A percentile compares a stretch with the other conserved stretches of the same genome.
phyloP scores from a whole-genome alignment of 225 moss, liverwort and hornwort species.

The Asterella californica region DNA sequence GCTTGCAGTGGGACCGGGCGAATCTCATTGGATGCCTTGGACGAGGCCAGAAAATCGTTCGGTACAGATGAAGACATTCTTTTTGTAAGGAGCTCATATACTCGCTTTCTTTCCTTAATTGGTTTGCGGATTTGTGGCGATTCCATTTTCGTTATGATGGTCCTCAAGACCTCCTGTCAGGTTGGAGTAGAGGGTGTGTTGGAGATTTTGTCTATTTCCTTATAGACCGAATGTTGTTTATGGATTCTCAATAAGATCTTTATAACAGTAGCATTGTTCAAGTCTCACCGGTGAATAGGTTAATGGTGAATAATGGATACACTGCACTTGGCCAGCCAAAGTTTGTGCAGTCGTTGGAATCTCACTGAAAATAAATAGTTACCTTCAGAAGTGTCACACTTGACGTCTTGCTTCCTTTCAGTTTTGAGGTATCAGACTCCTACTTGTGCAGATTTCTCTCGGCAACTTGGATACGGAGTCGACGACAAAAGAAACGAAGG shows the following conservation, averaged over 20 bases:
- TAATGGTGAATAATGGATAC: neutral
- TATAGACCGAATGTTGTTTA: neutral
- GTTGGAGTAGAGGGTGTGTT: neutral
- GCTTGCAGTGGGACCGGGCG: conserved; percentile 70
- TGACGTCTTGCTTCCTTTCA: neutral
- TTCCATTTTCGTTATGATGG: neutral
- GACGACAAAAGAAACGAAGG: conserved; percentile 43
- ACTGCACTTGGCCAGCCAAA: neutral
- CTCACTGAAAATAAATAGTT: neutral
- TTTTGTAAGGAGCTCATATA: conserved; percentile 48
- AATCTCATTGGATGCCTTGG: conserved; percentile 82
- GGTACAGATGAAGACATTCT: conserved; percentile 98
- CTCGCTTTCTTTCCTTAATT: too few relatives aligned
- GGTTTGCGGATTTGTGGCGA: neutral
- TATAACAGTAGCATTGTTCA: neutral
- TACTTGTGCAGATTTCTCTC: conserved; percentile 62
- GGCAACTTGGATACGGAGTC: conserved; percentile 57
- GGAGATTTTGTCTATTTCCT: neutral
- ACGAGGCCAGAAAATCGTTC: conserved; percentile 89
- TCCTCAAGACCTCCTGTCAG: neutral
- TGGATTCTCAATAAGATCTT: neutral
- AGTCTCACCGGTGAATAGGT: neutral
- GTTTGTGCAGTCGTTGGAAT: neutral
- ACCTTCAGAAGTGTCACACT: neutral
- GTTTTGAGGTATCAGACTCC: neutral